Conservation (phyloP, 257 asterid species). For the Jacaranda mimosifolia region DNA sequence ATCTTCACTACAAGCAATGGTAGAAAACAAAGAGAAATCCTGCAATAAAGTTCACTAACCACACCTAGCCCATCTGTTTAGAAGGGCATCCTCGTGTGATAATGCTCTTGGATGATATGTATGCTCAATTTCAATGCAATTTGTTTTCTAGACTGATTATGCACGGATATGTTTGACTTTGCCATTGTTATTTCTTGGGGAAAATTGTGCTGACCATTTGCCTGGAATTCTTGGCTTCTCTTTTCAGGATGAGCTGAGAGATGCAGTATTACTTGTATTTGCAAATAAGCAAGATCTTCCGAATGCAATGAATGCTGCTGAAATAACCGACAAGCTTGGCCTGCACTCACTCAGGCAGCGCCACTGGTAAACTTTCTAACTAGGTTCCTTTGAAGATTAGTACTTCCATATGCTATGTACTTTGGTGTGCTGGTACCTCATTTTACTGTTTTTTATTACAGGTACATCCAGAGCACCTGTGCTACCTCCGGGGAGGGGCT, state of each 20-base stretch:
- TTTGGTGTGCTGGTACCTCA: constrained; percentile 3
- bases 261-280: constrained; percentile 86
- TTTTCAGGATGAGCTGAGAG: constrained; percentile 82
- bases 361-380: constrained; percentile 65
- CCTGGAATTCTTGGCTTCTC: constrained; percentile 1
- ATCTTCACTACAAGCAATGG: constrained; percentile 3
- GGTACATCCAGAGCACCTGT: constrained; percentile 96
- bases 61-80: not conserved
- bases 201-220: constrained; percentile 4
- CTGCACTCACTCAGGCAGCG: constrained; percentile 95
- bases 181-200: not conserved
- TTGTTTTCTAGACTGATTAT: not conserved
- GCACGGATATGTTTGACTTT: not conserved
- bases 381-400: not conserved
- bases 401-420: not conserved
- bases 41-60: not conserved
- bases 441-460: constrained; percentile 33
- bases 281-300: constrained; percentile 98
- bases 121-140: not conserved
- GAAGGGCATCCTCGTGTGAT: not conserved
- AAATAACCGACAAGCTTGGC: constrained; percentile 91
- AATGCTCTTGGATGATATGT: not conserved
- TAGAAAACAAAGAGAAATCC: not conserved
- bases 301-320: constrained; percentile 94
- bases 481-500: constrained; percentile 97